A percentile compares a stretch with the other conserved stretches of the same genome.
Conservation (phyloP, 2,329 filamentous ascomycete genomes). For the Fusarium miscanthi region DNA sequence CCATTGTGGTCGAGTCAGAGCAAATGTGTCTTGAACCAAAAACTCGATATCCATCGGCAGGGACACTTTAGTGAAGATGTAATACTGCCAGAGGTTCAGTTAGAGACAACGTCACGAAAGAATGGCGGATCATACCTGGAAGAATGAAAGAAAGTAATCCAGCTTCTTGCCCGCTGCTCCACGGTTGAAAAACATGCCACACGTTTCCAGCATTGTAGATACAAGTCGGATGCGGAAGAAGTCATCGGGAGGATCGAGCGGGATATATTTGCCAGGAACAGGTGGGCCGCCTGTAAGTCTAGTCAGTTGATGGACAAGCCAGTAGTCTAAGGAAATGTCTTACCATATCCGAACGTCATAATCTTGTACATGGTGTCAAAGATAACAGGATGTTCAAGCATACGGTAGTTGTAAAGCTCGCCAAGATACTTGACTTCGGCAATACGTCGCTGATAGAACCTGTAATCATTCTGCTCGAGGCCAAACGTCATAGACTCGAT, state of each 20-base stretch:
- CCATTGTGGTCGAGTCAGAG: conserved; percentile 89
- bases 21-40: conserved; percentile 91
- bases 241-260: conserved; percentile 89
- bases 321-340: conserved; percentile 35
- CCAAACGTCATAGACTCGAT: conserved; percentile 89
- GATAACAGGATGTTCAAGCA: conserved; percentile 94
- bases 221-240: conserved; percentile 95
- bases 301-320: conserved; percentile 21
- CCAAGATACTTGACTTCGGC: conserved; percentile 96
- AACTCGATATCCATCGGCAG: conserved; percentile 98
- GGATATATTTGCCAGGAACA: conserved; percentile 78
- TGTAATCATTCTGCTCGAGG: conserved; percentile 95
- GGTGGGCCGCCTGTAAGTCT: conserved; percentile 75
- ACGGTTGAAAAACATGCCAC: conserved; percentile 94
- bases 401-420: conserved; percentile 96
- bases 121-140: conserved; percentile 70
- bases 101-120: not conserved
- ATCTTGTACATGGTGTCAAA: conserved; percentile 97
- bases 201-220: conserved; percentile 91
- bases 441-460: conserved; percentile 93
- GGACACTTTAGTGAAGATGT: conserved; percentile 88
- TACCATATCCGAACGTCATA: conserved; percentile 88
- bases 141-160: conserved; percentile 96
- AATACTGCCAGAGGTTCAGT: conserved; percentile 70
- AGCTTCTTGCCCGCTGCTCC: conserved; percentile 96